Evolutionary conservation across 305 asterid genomes (phyloP).

Genomic region (Fraxinus latifolia): DNA sequence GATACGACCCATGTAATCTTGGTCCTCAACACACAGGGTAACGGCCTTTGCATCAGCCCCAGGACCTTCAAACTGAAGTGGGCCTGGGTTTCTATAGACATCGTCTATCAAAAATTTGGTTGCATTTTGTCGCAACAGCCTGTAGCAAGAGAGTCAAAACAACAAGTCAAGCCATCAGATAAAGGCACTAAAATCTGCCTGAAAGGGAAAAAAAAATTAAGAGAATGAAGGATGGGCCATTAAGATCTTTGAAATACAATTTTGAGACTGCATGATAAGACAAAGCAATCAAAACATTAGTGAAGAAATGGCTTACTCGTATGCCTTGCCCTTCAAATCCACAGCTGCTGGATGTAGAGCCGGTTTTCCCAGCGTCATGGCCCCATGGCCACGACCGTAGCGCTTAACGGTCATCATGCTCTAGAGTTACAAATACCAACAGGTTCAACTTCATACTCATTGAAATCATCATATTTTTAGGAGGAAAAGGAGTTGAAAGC

Average conservation of each 20-base stretch:
- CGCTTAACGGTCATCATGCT: conserved; percentile 91
- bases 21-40: conserved; percentile 83
- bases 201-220: background rate
- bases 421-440: conserved; percentile 33
- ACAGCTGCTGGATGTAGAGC: conserved; percentile 91
- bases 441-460: conserved; percentile 1
- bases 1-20: conserved; percentile 93
- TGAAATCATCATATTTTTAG: background rate
- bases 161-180: background rate
- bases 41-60: conserved; percentile 91
- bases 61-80: conserved; percentile 93
- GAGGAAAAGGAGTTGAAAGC: conserved; percentile 9
- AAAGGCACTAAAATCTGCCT: background rate
- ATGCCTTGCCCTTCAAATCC: conserved; percentile 88
- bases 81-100: conserved; percentile 92
- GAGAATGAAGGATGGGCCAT: background rate
- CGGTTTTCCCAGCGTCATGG: conserved; percentile 64
- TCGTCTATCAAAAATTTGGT: conserved; percentile 82
- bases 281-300: background rate
- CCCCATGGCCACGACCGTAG: conserved; percentile 76
- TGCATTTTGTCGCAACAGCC: conserved; percentile 81
- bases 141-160: conserved; percentile 29
- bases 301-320: conserved; percentile 53
- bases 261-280: background rate
- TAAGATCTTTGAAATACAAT: background rate